Evolutionary conservation across 192 early-diverging fungal species (phyloP), one percentile per base, ranked within the genome.

Genomic region (Diversispora eburnea): DNA sequence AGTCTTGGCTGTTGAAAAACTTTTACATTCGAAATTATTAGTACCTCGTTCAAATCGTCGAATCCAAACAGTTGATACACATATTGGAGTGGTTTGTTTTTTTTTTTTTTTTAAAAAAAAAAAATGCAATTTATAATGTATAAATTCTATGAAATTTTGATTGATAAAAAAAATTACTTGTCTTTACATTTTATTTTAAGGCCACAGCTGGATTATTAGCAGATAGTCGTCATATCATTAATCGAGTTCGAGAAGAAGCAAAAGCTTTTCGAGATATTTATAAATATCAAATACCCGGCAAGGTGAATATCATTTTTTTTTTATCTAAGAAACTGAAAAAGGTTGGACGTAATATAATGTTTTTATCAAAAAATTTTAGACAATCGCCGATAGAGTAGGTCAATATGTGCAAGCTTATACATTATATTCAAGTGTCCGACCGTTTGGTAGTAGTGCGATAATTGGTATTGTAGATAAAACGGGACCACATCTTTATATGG

Each of bases 361-460:
- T 67, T 67, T 52, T 67, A 5, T 20, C 20, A 13, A 48, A 9
- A 41, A 12, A 67, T 49, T 48, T 12, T 73, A 91, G 90, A 84
- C 89, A 58, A 92, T 99, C 83, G 95, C 95, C 20, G 91, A 96
- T 74, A 90, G 96, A 66, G 83, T 97, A 73, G 95, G 91, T 15
- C 87, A 92, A 82, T 99, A 96, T 76, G 88, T 96, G 25, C 94
- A 93, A 59, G 95, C 94, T n/a, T 97, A 96, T 80, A 99, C 98
- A 33, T 85, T 97, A 52, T 99, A 98, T 75, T 97, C 96, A 39
- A 87, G 90, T 73, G 95, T 96, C 7, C 88, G 98, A 64, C 98
- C 96, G 19, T 98, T 98, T 77, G 98, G 98, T 51, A 80, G 89
- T 48, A 88, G 89, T 78, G 89, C 91, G 9, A 90, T 99, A 56